Base-by-base conservation (phyloP, 139 green algal genomes). In the Diplosphaera chodatii region DNA sequence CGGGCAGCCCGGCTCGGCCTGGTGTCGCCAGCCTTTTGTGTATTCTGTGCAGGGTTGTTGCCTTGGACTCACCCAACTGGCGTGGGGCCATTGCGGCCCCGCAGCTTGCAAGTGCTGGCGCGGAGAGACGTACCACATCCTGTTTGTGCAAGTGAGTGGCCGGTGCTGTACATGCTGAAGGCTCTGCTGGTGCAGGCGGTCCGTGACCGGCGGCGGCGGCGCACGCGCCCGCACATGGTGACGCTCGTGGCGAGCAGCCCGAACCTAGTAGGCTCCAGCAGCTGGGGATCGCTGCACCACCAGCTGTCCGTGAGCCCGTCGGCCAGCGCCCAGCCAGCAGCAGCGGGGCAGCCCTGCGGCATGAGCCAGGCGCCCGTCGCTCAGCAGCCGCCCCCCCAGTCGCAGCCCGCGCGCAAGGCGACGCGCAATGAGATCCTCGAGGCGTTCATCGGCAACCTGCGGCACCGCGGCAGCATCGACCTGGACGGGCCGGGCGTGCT, bases 381-480 rank as follows among this genome's bases (percentile, higher is more conserved):
- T 10, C 48, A 59, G 48, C 48, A 10, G 4, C 48, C 22, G 48
- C 48, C 13, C 48, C 32, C 59, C 6, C n/a, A n/a, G n/a, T n/a
- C n/a, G n/a, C n/a, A n/a, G n/a, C 28, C 59, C 23, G n/a, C 59
- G 5, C 67, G 79, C 25, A 78, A 78, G 32, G 64, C 67, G 22
- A 85, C 69, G 16, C 92, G 92, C 69, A 4, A 15, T 13, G 82
- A 92, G 31, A 80, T 92, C 5, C 82, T 69, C 18, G 76, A 92
- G n/a, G 70, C 75, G 2, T 95, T 93, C 78, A 65, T 96, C 1
- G 65, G 68, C 5, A 77, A 74, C 15, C 77, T 97, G 22, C 69
- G 80, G 0, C 79, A 85, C 62, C 66, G 85, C 3, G 77, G 74
- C 16, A 84, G 85, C 69, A 69, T 95, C 32, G 86, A 94, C 55